phyloP scores from a whole-genome alignment of 495 filamentous ascomycete genomes.

The Baudoinia panamericana region DNA sequence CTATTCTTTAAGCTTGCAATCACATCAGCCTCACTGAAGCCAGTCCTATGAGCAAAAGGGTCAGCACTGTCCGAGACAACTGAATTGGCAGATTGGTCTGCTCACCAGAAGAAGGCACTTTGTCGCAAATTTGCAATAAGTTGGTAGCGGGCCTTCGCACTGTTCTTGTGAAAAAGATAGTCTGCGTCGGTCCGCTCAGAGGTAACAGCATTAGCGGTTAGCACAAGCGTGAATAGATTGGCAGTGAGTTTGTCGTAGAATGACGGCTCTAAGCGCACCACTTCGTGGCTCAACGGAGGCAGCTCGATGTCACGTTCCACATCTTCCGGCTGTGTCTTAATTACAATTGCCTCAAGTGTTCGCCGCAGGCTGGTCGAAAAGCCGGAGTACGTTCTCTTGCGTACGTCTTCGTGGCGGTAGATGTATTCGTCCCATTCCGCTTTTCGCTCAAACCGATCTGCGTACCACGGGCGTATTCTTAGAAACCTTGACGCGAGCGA shows the following conservation, averaged over 20 bases:
- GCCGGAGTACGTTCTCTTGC: conserved; percentile 31
- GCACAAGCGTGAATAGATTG: conserved; percentile 69
- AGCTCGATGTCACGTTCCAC: conserved; percentile 50
- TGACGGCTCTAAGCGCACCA: conserved; percentile 64
- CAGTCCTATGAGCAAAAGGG: too few relatives aligned
- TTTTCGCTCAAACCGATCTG: conserved; percentile 33
- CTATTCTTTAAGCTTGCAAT: conserved; percentile 47
- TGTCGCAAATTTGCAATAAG: conserved; percentile 70
- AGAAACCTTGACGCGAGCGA: conserved; percentile 63
- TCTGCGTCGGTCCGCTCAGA: conserved; percentile 71
- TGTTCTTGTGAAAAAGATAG: conserved; percentile 74
- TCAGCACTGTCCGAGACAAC: too few relatives aligned
- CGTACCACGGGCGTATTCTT: conserved; percentile 63
- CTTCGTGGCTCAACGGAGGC: conserved; percentile 56
- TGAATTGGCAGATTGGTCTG: too few relatives aligned
- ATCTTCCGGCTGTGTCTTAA: conserved; percentile 64
- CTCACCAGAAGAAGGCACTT: conserved; percentile 85
- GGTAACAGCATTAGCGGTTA: conserved; percentile 79
- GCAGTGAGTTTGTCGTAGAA: conserved; percentile 72
- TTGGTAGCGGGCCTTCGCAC: conserved; percentile 46
- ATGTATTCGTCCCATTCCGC: conserved; percentile 64
- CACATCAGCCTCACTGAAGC: conserved; percentile 53
- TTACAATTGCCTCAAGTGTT: conserved; percentile 61
- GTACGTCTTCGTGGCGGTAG: conserved; percentile 45
- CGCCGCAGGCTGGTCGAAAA: conserved; percentile 46